Conservation (phyloP, 2,329 filamentous ascomycete genomes). For the Aspergillus ustus region DNA sequence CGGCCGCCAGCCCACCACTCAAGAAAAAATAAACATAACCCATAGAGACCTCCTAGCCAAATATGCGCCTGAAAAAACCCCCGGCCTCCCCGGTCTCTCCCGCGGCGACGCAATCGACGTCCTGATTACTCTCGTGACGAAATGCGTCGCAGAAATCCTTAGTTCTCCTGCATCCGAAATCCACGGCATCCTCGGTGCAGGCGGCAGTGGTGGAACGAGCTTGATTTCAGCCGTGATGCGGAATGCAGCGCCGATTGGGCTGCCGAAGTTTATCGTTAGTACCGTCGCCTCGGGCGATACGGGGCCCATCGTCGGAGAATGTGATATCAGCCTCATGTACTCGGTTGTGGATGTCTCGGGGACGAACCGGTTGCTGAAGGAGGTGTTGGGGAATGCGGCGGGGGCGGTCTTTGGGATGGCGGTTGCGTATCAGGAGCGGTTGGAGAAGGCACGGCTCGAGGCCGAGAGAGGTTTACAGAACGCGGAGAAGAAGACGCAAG, state of each 20-base stretch:
- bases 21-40: constrained; percentile 55
- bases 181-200: constrained; percentile 63
- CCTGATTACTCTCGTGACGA: constrained; percentile 57
- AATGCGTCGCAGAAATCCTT: constrained; percentile 48
- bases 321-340: constrained; percentile 72
- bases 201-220: constrained; percentile 67
- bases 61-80: constrained; percentile 19
- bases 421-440: constrained; percentile 40
- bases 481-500: constrained; percentile 16
- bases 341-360: constrained; percentile 73
- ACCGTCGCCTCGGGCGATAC: constrained; percentile 72
- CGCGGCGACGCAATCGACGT: constrained; percentile 61
- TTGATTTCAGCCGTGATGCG: constrained; percentile 66
- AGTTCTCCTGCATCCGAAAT: constrained; percentile 39
- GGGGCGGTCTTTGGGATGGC: constrained; percentile 66
- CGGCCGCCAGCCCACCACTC: constrained; percentile 34
- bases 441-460: too few relatives aligned
- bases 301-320: constrained; percentile 67
- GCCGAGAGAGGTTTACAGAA: too few relatives aligned
- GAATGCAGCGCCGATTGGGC: constrained; percentile 63
- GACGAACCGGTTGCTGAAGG: constrained; percentile 58
- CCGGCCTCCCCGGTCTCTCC: constrained; percentile 41
- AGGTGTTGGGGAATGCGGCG: constrained; percentile 59
- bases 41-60: constrained; percentile 41
- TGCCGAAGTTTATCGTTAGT: constrained; percentile 72